Conservation (phyloP, 768 basidiomycete species). For the Lactarius tabidus region DNA sequence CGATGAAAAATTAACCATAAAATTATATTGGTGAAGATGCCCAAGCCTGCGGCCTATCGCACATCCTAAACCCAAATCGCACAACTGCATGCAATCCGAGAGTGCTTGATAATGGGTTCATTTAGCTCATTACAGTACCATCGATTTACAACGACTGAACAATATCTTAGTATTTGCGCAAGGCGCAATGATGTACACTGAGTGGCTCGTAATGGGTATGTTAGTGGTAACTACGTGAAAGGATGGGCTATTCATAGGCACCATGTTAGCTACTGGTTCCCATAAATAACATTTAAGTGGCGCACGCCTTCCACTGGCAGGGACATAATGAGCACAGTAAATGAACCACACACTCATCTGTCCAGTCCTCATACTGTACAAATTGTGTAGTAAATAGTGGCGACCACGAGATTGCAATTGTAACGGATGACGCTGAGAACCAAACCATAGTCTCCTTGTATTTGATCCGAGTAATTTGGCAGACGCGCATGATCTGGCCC, state of each 20-base stretch:
- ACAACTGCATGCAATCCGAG: constrained; percentile 56
- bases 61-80: constrained; percentile 65
- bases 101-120: constrained; percentile 53
- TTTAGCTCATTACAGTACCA: constrained; percentile 39
- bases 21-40: too few species aligned
- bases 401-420: neutral
- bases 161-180: too few species aligned
- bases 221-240: too few species aligned
- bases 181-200: too few species aligned
- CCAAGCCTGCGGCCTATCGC: constrained; percentile 40
- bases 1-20: too few species aligned
- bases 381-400: neutral
- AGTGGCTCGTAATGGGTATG: too few species aligned
- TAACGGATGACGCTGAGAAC: constrained; percentile 57
- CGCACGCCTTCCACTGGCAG: too few species aligned
- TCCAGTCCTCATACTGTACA: constrained; percentile 78
- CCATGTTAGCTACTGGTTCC: too few species aligned
- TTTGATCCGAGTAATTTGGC: constrained; percentile 56
- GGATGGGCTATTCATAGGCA: too few species aligned
- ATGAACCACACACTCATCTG: constrained; percentile 92
- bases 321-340: constrained; percentile 69
- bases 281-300: too few species aligned
- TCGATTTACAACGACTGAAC: constrained; percentile 54
- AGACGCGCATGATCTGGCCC: constrained; percentile 66
- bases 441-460: constrained; percentile 69